Conservation (phyloP, 371 early-diverging fungal genomes). For the Mucor plumbeus region DNA sequence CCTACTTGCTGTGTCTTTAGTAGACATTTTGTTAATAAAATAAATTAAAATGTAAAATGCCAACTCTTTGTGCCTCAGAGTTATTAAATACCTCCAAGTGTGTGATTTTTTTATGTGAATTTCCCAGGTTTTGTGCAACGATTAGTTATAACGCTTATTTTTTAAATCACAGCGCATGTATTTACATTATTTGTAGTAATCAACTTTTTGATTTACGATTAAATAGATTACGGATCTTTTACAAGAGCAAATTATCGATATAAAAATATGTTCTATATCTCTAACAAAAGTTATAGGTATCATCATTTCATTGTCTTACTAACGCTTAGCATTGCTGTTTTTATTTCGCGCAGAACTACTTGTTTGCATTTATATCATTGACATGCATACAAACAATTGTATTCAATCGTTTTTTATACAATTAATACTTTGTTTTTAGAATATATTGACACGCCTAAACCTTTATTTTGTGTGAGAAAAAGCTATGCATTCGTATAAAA, state of each 20-base stretch:
- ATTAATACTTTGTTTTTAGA: too few species aligned
- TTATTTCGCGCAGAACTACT: too few species aligned
- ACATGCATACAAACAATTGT: not conserved
- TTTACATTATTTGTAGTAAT: not conserved
- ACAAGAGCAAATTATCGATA: too few species aligned
- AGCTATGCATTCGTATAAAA: not conserved
- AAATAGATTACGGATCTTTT: too few species aligned
- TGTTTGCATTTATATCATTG: too few species aligned
- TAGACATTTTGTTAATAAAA: not conserved
- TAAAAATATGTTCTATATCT: too few species aligned
- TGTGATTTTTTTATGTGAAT: not conserved
- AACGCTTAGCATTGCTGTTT: too few species aligned
- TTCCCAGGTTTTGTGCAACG: constrained; percentile 7
- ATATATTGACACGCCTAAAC: not conserved
- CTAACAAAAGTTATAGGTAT: too few species aligned
- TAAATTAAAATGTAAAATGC: not conserved
- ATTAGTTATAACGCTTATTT: not conserved
- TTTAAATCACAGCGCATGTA: not conserved
- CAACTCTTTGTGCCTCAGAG: too few species aligned
- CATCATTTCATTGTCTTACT: too few species aligned
- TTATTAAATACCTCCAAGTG: not conserved
- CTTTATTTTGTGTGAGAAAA: not conserved
- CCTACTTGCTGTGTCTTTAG: not conserved
- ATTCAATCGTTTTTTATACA: not conserved
- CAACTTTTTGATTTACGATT: not conserved